phyloP scores from a whole-genome alignment of 2,329 filamentous ascomycete species.

The Aspergillus persii region DNA sequence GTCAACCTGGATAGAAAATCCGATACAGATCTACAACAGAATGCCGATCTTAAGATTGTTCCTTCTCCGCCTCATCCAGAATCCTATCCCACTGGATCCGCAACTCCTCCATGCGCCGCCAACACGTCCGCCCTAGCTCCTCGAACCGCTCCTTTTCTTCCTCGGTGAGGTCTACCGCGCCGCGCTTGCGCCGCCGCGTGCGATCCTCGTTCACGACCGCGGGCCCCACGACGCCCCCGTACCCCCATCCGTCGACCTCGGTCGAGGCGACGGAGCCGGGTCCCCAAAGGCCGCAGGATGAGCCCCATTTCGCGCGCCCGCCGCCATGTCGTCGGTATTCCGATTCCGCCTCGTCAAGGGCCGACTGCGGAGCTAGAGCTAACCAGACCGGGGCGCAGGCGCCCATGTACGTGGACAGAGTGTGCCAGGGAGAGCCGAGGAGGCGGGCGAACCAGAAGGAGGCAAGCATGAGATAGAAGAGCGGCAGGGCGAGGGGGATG shows the following conservation, averaged over 20 bases:
- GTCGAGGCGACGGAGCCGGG: conserved; percentile 67
- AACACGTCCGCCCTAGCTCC: conserved; percentile 40
- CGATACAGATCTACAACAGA: too few species aligned
- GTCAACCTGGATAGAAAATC: too few species aligned
- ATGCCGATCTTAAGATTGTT: too few species aligned
- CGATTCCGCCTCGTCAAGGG: conserved; percentile 37
- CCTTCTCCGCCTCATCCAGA: conserved; percentile 34
- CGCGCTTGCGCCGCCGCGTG: conserved; percentile 57
- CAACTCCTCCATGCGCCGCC: conserved; percentile 45
- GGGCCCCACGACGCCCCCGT: conserved; percentile 56
- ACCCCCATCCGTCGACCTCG: conserved; percentile 83
- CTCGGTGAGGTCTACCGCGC: conserved; percentile 56
- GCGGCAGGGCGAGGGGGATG: conserved; percentile 67
- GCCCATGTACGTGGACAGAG: conserved; percentile 70
- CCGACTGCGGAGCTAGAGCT: conserved; percentile 61
- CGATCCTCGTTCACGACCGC: conserved; percentile 49
- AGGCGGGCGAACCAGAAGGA: conserved; percentile 70
- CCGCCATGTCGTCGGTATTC: conserved; percentile 57
- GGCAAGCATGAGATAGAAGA: conserved; percentile 67
- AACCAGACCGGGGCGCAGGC: conserved; percentile 77
- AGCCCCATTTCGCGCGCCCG: conserved; percentile 78
- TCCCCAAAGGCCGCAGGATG: conserved; percentile 60
- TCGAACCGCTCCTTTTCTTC: conserved; percentile 40
- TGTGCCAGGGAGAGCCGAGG: conserved; percentile 87
- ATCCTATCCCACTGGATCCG: conserved; percentile 39